Percentiles rank a stretch among this genome's conserved stretches.
Evolutionary conservation across 331 rosid species (phyloP).

Genomic region (Quercus lobata): DNA sequence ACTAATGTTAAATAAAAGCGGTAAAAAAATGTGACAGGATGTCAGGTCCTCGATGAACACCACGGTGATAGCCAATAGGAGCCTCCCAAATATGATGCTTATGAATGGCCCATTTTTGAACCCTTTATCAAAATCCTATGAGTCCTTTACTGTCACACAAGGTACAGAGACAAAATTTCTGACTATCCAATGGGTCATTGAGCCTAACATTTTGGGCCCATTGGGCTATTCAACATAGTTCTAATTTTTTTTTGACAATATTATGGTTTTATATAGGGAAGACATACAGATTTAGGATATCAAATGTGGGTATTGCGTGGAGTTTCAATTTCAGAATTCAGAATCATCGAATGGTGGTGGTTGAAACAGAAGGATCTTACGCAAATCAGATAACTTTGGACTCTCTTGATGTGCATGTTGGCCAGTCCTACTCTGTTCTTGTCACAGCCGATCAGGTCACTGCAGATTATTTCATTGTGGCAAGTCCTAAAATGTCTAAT

Average conservation of each 20-base stretch:
- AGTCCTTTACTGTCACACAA: constrained; percentile 62
- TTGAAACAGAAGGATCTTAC: constrained; percentile 92
- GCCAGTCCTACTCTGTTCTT: constrained; percentile 84
- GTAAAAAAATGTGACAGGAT: too few relatives aligned
- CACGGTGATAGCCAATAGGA: background rate
- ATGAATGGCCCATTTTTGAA: constrained; percentile 62
- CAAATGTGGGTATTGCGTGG: constrained; percentile 69
- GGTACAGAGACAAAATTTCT: constrained; percentile 27
- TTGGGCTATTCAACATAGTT: too few relatives aligned
- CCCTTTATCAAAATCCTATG: constrained; percentile 30
- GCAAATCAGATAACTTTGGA: constrained; percentile 50
- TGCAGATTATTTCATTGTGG: constrained; percentile 70
- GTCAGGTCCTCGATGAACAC: background rate
- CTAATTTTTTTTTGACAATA: too few relatives aligned
- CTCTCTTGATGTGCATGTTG: constrained; percentile 88
- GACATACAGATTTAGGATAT: constrained; percentile 75
- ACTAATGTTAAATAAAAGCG: too few relatives aligned
- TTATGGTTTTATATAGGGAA: constrained; percentile 36
- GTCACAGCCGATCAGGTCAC: constrained; percentile 63
- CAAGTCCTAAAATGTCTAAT: constrained; percentile 53
- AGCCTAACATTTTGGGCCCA: too few relatives aligned
- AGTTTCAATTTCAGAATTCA: constrained; percentile 88
- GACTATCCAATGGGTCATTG: background rate
- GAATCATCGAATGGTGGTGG: constrained; percentile 59
- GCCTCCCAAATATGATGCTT: constrained; percentile 46